Evolutionary conservation across 139 green algal species (phyloP).

Genomic region (Chlorokybus atmophyticus): DNA sequence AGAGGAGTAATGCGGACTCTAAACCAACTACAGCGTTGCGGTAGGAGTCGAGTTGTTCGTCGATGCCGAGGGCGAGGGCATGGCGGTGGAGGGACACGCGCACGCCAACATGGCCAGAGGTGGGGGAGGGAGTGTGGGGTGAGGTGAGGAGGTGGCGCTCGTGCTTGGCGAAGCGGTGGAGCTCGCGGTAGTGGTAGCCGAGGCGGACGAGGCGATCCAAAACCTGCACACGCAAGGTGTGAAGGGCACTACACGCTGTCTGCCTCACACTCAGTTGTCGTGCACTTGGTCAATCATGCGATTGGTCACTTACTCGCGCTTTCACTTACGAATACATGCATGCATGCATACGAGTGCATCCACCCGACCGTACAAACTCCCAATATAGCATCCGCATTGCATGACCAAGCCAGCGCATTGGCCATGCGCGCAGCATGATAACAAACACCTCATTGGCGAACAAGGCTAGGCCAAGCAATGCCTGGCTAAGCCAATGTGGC

Average conservation of each 20-base stretch:
- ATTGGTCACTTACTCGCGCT: no score
- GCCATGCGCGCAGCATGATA: no score
- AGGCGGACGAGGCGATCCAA: constrained; percentile 47
- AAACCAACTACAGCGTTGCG: constrained; percentile 44
- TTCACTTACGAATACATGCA: no score
- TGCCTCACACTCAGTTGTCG: no score
- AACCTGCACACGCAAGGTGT: constrained; percentile 30
- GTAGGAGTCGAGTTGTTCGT: constrained; percentile 74
- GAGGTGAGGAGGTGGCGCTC: constrained; percentile 7
- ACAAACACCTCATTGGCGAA: no score
- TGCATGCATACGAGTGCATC: no score
- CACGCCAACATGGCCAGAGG: background rate
- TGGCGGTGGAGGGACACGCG: constrained; percentile 40
- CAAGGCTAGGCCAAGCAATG: no score
- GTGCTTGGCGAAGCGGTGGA: constrained; percentile 48
- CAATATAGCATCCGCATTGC: no score
- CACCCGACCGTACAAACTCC: no score
- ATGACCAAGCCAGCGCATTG: no score
- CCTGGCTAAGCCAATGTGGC: no score
- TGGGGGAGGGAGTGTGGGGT: background rate
- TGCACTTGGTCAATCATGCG: no score
- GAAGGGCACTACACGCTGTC: background rate
- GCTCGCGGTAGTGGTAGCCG: constrained; percentile 45
- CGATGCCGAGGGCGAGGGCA: constrained; percentile 51
- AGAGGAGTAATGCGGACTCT: constrained; percentile 40